A percentile compares a stretch with the other conserved stretches of the same genome.
Conservation (phyloP, 371 early-diverging fungal genomes). For the Actinomucor elegans region DNA sequence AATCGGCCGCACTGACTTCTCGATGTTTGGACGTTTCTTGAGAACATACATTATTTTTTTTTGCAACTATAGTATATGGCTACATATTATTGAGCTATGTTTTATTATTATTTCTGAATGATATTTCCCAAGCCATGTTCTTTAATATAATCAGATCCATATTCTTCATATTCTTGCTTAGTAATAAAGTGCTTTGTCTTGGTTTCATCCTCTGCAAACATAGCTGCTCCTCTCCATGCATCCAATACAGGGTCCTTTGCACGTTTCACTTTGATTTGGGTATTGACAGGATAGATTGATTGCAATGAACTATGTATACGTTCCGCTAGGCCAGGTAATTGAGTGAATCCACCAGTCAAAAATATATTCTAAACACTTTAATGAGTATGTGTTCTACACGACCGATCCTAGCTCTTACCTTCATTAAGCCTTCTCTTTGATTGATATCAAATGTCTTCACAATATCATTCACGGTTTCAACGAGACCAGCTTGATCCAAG, state of each 20-base stretch:
- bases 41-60: too few species aligned
- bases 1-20: too few species aligned
- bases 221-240: conserved; percentile 87
- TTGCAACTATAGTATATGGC: too few species aligned
- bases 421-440: conserved; percentile 44
- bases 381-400: not conserved
- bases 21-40: too few species aligned
- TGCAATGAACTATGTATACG: conserved; percentile 63
- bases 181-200: conserved; percentile 58
- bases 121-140: conserved; percentile 79
- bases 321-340: conserved; percentile 61
- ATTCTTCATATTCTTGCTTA: conserved; percentile 74
- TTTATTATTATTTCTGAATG: conserved; percentile 14
- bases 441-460: conserved; percentile 57
- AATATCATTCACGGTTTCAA: conserved; percentile 73
- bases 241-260: conserved; percentile 77
- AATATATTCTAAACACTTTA: conserved; percentile 69
- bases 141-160: conserved; percentile 80
- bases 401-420: conserved; percentile 26
- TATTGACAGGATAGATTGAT: conserved; percentile 63
- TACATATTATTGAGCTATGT: too few species aligned
- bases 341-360: conserved; percentile 78
- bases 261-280: conserved; percentile 54
- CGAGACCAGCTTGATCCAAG: conserved; percentile 84
- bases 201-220: conserved; percentile 33